A percentile compares a stretch with the other conserved stretches of the same genome.
Conservation (phyloP, 2,329 filamentous ascomycete species). For the Onygenales sp. region DNA sequence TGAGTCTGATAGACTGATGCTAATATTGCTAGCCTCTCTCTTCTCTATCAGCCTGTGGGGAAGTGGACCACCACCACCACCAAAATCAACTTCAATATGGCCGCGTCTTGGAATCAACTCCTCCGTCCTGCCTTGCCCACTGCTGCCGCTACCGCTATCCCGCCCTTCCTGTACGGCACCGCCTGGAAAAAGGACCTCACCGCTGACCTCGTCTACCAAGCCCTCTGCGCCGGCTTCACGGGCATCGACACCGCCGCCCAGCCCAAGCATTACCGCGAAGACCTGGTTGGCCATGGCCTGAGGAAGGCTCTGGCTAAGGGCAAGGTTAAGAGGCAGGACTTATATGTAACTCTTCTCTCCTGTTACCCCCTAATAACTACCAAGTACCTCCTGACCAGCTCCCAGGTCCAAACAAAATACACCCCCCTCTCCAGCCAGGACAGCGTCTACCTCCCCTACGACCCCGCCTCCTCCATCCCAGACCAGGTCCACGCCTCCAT, state of each 20-base stretch:
- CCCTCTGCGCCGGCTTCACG: slow-evolving; percentile 59
- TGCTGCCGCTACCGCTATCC: slow-evolving; percentile 17
- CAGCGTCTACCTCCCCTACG: slow-evolving; percentile 52
- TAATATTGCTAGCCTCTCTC: too few species aligned
- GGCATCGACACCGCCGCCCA: slow-evolving; percentile 71
- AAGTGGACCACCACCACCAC: too few species aligned
- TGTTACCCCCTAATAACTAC: not conserved
- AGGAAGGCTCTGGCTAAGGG: slow-evolving; percentile 51
- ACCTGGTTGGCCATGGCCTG: slow-evolving; percentile 59
- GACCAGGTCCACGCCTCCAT: slow-evolving; percentile 61
- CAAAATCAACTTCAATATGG: too few species aligned
- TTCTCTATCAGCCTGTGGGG: too few species aligned
- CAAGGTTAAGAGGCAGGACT: slow-evolving; percentile 47
- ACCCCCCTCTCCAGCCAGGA: slow-evolving; percentile 57
- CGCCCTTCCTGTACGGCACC: slow-evolving; percentile 61
- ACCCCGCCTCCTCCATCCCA: slow-evolving; percentile 46
- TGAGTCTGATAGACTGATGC: too few species aligned
- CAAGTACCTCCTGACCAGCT: not conserved
- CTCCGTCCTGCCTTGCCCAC: slow-evolving; percentile 3
- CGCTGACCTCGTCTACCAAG: slow-evolving; percentile 56
- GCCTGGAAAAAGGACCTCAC: slow-evolving; percentile 75
- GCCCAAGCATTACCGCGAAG: slow-evolving; percentile 68
- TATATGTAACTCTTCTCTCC: slow-evolving; percentile 46
- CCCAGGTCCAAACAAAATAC: slow-evolving; percentile 73
- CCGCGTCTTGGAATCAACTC: not conserved